Evolutionary conservation across 768 basidiomycete species (phyloP).

Genomic region (Pleurotus tuoliensis): DNA sequence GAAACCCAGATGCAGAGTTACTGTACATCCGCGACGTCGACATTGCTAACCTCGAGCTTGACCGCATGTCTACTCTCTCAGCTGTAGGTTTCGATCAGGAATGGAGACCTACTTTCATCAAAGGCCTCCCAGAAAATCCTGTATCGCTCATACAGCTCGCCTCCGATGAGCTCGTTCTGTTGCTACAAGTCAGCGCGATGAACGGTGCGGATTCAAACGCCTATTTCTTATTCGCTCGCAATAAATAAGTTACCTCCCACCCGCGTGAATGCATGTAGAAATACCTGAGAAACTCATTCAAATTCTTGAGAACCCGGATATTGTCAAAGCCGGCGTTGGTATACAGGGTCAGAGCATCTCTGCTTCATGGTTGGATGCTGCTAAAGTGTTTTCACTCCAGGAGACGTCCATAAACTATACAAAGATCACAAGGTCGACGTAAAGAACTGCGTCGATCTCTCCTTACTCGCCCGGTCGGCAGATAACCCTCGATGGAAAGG

Average conservation of each 20-base stretch:
- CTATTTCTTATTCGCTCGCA: conserved; percentile 4
- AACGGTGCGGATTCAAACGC: conserved; percentile 21
- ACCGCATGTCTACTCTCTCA: neutral
- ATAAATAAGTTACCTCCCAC: neutral
- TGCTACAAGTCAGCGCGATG: conserved; percentile 69
- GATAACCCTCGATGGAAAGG: conserved; percentile 76
- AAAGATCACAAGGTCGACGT: conserved; percentile 40
- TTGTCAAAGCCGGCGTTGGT: conserved; percentile 67
- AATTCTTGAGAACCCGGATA: conserved; percentile 49
- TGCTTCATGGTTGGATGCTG: too few relatives aligned
- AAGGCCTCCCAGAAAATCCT: conserved; percentile 55
- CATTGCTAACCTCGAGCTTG: neutral
- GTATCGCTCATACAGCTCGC: conserved; percentile 76
- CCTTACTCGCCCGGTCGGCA: conserved; percentile 63
- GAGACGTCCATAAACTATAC: conserved; percentile 65
- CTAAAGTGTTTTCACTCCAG: conserved; percentile 28
- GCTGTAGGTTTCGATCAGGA: conserved; percentile 71
- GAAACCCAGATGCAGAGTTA: conserved; percentile 24
- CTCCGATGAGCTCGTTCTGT: conserved; percentile 46
- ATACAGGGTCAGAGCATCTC: conserved; percentile 51
- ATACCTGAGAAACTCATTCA: conserved; percentile 49
- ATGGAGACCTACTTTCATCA: conserved; percentile 64
- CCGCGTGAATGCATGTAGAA: conserved; percentile 26
- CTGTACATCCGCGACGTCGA: conserved; percentile 31
- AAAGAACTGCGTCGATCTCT: conserved; percentile 62